Conservation (phyloP, 805 yeast genomes). For the Candida tallmaniae region DNA sequence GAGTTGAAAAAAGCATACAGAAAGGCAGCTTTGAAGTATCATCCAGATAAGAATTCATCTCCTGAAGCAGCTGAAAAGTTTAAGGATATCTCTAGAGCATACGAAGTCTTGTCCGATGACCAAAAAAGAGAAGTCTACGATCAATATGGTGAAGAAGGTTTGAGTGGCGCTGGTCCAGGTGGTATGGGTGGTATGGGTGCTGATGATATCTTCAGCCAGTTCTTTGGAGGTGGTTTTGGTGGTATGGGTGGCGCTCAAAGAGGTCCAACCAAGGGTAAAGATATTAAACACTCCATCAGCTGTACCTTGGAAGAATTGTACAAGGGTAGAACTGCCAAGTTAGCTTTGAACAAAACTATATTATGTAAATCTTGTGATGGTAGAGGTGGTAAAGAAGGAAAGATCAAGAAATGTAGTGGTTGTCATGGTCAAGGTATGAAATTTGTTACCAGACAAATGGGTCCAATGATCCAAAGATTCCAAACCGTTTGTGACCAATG, state of each 20-base stretch:
- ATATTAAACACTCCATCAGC: conserved; percentile 81
- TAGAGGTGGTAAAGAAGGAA: conserved; percentile 90
- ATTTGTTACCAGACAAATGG: conserved; percentile 96
- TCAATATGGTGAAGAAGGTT: conserved; percentile 89
- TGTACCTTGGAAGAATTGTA: conserved; percentile 90
- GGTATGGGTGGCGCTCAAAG: conserved; percentile 62
- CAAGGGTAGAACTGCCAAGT: conserved; percentile 90
- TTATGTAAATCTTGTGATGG: conserved; percentile 89
- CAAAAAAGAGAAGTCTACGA: conserved; percentile 89
- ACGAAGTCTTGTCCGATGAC: conserved; percentile 82
- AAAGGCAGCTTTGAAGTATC: conserved; percentile 73
- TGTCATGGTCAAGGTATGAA: conserved; percentile 93
- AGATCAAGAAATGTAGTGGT: conserved; percentile 77
- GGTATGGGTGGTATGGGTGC: conserved; percentile 57
- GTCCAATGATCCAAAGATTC: conserved; percentile 98
- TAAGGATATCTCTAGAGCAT: conserved; percentile 83
- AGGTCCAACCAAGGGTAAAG: conserved; percentile 87
- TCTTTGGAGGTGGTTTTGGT: conserved; percentile 62
- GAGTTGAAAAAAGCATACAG: conserved; percentile 82
- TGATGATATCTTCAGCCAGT: conserved; percentile 74
- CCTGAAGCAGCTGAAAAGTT: conserved; percentile 95
- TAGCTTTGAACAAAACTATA: conserved; percentile 89
- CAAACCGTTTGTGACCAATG: conserved; percentile 92
- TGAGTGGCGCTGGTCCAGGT: conserved; percentile 64
- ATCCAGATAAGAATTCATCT: conserved; percentile 78